A percentile compares a stretch with the other conserved stretches of the same genome.
These are phyloP conservation scores for Phytophthora rubi DNA, from an alignment of 352 stramenopile genomes.

Conservation along the genomic window DNA sequence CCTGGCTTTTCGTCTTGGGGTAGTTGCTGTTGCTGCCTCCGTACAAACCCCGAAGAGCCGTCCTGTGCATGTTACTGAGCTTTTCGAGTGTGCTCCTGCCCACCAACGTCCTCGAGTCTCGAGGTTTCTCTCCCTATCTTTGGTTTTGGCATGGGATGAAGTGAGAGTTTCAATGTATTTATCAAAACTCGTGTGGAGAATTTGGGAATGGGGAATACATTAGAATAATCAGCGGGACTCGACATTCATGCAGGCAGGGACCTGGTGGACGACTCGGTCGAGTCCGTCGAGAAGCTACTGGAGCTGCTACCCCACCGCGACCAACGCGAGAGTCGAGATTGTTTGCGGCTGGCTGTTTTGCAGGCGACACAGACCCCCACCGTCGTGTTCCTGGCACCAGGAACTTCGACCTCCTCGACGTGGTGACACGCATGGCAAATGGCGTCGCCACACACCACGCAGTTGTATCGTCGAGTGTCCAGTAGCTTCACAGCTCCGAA, in stretches of 20 bases:
- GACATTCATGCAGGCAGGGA: conserved; percentile 18
- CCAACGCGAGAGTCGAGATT: conserved; percentile 20
- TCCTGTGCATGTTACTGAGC: conserved; percentile 44
- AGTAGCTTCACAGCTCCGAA: conserved; percentile 35
- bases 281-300: conserved; percentile 22
- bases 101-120: conserved; percentile 3
- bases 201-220: conserved; percentile 9
- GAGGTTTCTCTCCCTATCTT: conserved; percentile 32
- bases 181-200: conserved; percentile 4
- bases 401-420: conserved; percentile 42
- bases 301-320: conserved; percentile 21
- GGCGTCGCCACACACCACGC: conserved; percentile 49
- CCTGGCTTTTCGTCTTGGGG: conserved; percentile 53
- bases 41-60: conserved; percentile 52
- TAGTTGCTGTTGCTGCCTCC: conserved; percentile 36
- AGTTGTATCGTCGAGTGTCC: conserved; percentile 47
- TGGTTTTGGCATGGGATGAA: conserved; percentile 20
- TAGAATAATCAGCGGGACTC: conserved; percentile 25
- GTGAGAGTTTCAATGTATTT: conserved; percentile 8
- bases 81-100: neutral
- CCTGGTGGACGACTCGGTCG: conserved; percentile 29
- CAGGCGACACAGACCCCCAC: conserved; percentile 39
- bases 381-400: conserved; percentile 34
- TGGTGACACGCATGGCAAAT: conserved; percentile 52
- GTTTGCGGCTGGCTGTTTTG: conserved; percentile 26